These are phyloP conservation scores for Kurtzmaniella cleridarum DNA, from an alignment of 805 yeast genomes.

Conservation along the genomic window DNA sequence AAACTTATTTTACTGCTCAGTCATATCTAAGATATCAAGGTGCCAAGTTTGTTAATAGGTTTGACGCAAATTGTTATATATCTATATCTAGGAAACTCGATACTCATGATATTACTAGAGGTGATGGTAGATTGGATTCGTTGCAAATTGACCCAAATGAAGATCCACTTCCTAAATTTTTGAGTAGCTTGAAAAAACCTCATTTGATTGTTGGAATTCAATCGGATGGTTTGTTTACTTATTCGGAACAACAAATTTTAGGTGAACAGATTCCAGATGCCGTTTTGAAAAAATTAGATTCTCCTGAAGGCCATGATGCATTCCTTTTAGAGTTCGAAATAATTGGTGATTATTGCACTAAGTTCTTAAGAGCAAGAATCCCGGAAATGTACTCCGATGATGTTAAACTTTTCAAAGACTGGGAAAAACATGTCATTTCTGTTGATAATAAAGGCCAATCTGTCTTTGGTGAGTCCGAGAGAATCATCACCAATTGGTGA, in stretches of 20 bases:
- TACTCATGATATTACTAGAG: conserved; percentile 90
- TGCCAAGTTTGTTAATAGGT: conserved; percentile 78
- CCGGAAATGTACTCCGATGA: conserved; percentile 52
- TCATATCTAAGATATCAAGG: conserved; percentile 94
- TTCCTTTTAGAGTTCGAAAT: conserved; percentile 83
- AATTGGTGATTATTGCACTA: conserved; percentile 65
- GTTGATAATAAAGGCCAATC: conserved; percentile 47
- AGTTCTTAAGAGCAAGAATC: conserved; percentile 55
- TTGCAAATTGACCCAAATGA: conserved; percentile 17
- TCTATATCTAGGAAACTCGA: conserved; percentile 90
- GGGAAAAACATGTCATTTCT: conserved; percentile 33
- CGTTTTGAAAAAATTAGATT: conserved; percentile 62
- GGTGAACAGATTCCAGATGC: conserved; percentile 73
- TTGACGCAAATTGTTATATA: conserved; percentile 96
- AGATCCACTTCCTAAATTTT: conserved; percentile 44
- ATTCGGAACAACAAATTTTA: conserved; percentile 82
- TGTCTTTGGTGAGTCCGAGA: conserved; percentile 92
- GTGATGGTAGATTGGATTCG: conserved; percentile 44
- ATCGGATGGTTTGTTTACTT: conserved; percentile 90
- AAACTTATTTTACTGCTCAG: conserved; percentile 86
- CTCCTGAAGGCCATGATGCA: conserved; percentile 98
- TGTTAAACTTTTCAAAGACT: conserved; percentile 40
- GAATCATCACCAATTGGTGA: conserved; percentile 84
- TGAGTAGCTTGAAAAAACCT: conserved; percentile 63
- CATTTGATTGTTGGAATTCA: conserved; percentile 82